These are phyloP conservation scores for Schizosaccharomyces lindneri DNA, from an alignment of 805 yeast genomes.

Conservation along the genomic window DNA sequence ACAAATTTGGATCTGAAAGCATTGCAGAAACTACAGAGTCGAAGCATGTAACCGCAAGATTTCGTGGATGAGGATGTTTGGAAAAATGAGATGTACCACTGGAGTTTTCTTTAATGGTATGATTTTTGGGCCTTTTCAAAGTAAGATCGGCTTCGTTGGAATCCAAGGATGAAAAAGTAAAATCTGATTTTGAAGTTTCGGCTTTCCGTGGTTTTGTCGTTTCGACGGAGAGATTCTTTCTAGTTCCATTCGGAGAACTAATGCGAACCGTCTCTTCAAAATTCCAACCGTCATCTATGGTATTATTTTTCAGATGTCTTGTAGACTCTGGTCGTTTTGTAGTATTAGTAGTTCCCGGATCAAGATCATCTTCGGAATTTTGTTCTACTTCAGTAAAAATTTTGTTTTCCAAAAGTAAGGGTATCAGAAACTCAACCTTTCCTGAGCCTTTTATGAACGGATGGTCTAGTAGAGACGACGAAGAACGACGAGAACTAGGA, in stretches of 20 bases:
- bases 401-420: neutral
- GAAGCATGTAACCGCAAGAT: neutral
- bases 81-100: too few species aligned
- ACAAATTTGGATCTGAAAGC: neutral
- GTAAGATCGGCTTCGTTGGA: too few species aligned
- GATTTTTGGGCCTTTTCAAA: too few species aligned
- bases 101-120: too few species aligned
- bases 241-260: too few species aligned
- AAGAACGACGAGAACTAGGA: slow-evolving; percentile 41
- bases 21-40: neutral
- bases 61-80: too few species aligned
- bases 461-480: slow-evolving; percentile 36
- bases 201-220: too few species aligned
- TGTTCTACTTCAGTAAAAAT: neutral
- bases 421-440: slow-evolving; percentile 5
- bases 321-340: neutral
- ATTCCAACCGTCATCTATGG: neutral
- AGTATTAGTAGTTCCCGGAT: neutral
- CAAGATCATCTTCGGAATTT: neutral
- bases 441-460: slow-evolving; percentile 27
- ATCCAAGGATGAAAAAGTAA: too few species aligned
- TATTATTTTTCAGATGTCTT: neutral
- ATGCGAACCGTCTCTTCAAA: neutral
- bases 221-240: too few species aligned
- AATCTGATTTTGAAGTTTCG: too few species aligned